Base-by-base conservation (phyloP, 371 early-diverging fungal species). In the Blakeslea trispora region DNA sequence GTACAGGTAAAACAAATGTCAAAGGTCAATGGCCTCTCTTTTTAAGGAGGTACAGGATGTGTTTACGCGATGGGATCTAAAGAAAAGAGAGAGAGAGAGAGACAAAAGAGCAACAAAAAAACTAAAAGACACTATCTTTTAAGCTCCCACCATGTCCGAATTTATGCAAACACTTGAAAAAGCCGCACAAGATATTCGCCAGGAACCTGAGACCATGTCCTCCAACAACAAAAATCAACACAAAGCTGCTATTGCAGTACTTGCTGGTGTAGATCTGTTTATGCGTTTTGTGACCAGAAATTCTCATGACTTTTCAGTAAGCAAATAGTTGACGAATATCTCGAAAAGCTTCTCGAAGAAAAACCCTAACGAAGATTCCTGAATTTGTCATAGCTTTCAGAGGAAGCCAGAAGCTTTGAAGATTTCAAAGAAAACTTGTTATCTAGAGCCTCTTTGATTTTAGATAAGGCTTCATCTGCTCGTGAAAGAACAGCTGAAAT, bases 241-340 rank as follows among this genome's bases (percentile, higher is more conserved):
- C 48, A 80, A 80, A 47, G 77, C 80, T 5, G 57, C 74, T 17
- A 76, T 80, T 55, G 80, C 80, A 6, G 61, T 77, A 13, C 57
- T 80, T 24, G 98, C 96, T 28, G 98, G 96, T 41, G 90, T 94
- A 61, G 94, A 95, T 65, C 75, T 94, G 21, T 95, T 95, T 66
- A 67, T 91, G 72, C 83, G 89, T 35, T 91, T 91, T 58, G 84
- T 93, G 21, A 85, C 86, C 18, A 69, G 87, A 57, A 85, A 86
- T 45, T 80, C 87, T 51, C 74, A 84, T 61, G 85, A 90, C 67
- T 82, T 85, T 55, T 77, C 84, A 42, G 85, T 82, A 76, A 50
- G 61, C 24, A 42, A 17, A 32, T 2, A 31, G 17, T 11, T 45
- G 17, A 2, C 9, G 11, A 49, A 53, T 8, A 17, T 2, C 19